These are phyloP conservation scores for Coemansia sp. DNA, from an alignment of 192 early-diverging fungal species.

Conservation along the genomic window DNA sequence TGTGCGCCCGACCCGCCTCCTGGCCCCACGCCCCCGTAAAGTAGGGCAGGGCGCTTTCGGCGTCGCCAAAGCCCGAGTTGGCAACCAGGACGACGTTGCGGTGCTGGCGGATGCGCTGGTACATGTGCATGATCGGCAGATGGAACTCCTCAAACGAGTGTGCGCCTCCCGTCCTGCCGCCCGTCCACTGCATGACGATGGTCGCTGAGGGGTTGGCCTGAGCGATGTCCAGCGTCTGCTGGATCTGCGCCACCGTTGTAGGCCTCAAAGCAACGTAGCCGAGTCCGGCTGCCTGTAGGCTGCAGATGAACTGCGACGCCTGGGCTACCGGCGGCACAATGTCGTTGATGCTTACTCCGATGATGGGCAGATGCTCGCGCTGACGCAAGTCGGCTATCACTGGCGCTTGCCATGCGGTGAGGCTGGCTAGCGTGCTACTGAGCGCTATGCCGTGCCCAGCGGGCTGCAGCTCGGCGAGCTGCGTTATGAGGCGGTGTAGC, in stretches of 20 bases:
- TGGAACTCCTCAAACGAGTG: conserved; percentile 96
- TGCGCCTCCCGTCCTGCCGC: conserved; percentile 90
- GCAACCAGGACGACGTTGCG: conserved; percentile 86
- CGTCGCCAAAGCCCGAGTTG: conserved; percentile 87
- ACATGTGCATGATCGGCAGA: conserved; percentile 78
- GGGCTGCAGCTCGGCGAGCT: conserved; percentile 69
- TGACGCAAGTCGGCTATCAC: conserved; percentile 69
- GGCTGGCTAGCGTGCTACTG: conserved; percentile 76
- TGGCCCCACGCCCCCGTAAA: conserved; percentile 84
- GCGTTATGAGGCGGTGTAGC: conserved; percentile 67
- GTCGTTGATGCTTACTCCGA: conserved; percentile 80
- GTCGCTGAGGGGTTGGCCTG: conserved; percentile 70
- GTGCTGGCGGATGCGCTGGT: conserved; percentile 78
- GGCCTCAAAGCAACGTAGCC: conserved; percentile 85
- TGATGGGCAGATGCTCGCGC: conserved; percentile 80
- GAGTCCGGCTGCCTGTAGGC: conserved; percentile 73
- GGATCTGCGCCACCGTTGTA: conserved; percentile 71
- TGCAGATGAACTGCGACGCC: conserved; percentile 63
- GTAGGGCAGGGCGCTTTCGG: conserved; percentile 79
- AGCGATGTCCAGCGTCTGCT: conserved; percentile 76
- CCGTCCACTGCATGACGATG: conserved; percentile 92
- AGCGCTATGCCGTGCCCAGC: conserved; percentile 85
- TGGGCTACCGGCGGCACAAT: conserved; percentile 76
- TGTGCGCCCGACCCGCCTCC: conserved; percentile 71
- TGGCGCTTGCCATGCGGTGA: conserved; percentile 79